These are phyloP conservation scores for Scolecobasidium constrictum DNA, from an alignment of 2,329 filamentous ascomycete species.

Conservation along the genomic window DNA sequence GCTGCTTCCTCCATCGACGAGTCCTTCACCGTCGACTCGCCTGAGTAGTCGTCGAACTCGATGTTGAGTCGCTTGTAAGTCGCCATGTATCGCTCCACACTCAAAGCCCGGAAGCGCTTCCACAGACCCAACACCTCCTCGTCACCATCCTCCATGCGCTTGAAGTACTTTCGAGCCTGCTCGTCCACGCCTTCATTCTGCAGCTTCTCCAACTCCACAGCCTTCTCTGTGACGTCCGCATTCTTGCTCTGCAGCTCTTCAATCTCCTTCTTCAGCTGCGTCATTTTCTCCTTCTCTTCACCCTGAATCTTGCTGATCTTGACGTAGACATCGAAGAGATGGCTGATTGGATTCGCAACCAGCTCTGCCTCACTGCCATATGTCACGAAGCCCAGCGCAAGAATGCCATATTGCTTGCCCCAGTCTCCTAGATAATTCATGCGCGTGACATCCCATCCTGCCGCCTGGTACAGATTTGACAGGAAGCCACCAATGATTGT, in stretches of 20 bases:
- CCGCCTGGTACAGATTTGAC: slow-evolving; percentile 54
- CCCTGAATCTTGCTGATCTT: slow-evolving; percentile 55
- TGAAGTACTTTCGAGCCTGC: slow-evolving; percentile 61
- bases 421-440: slow-evolving; percentile 74
- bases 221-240: slow-evolving; percentile 36
- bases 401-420: slow-evolving; percentile 63
- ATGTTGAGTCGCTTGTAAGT: slow-evolving; percentile 56
- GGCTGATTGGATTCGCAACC: slow-evolving; percentile 64
- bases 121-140: slow-evolving; percentile 48
- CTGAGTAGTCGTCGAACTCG: slow-evolving; percentile 54
- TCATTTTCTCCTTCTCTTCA: slow-evolving; percentile 55
- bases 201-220: slow-evolving; percentile 37
- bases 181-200: slow-evolving; percentile 54
- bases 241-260: slow-evolving; percentile 36
- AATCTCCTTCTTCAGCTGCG: slow-evolving; percentile 38
- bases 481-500: slow-evolving; percentile 69
- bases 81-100: slow-evolving; percentile 53
- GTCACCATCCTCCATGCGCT: slow-evolving; percentile 56
- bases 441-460: slow-evolving; percentile 59
- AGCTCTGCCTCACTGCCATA: slow-evolving; percentile 66
- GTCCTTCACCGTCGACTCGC: slow-evolving; percentile 55
- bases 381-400: slow-evolving; percentile 63
- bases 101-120: slow-evolving; percentile 53
- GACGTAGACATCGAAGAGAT: slow-evolving; percentile 74
- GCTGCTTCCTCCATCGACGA: slow-evolving; percentile 53